Evolutionary conservation across 805 yeast genomes (phyloP).

Genomic region (Teunomyces funiuensis): DNA sequence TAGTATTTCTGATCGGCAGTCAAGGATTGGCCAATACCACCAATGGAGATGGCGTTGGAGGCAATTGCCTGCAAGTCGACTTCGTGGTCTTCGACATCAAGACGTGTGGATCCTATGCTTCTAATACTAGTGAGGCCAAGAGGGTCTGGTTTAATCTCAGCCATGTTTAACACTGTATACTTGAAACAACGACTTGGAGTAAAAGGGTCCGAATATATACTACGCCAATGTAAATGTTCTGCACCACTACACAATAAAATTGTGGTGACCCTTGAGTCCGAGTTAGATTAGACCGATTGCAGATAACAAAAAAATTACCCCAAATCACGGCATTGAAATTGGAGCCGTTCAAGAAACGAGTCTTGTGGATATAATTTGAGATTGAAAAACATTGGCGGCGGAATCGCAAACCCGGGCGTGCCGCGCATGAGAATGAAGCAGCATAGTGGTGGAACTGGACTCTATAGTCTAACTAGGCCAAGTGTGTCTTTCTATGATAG

Average conservation of each 20-base stretch:
- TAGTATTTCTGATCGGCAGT: conserved; percentile 26
- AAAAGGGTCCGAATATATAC: not conserved
- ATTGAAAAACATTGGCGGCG: too few relatives aligned
- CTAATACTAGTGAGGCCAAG: conserved; percentile 3
- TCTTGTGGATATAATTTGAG: not conserved
- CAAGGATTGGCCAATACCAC: conserved; percentile 25
- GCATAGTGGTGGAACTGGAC: too few relatives aligned
- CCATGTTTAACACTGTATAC: not conserved
- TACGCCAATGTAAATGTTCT: not conserved
- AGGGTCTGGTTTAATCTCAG: conserved; percentile 1
- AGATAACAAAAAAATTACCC: not conserved
- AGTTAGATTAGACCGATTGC: not conserved
- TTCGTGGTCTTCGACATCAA: conserved; percentile 14
- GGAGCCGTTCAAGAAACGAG: not conserved
- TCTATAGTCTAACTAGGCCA: too few relatives aligned
- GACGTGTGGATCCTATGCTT: conserved; percentile 3
- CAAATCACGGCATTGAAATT: not conserved
- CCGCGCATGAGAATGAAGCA: too few relatives aligned
- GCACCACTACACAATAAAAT: not conserved
- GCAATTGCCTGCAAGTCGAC: conserved; percentile 14
- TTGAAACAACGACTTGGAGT: not conserved
- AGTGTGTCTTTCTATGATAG: too few relatives aligned
- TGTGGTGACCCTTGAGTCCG: not conserved
- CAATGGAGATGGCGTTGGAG: conserved; percentile 24
- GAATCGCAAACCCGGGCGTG: not conserved